Evolutionary conservation across 257 asterid genomes (phyloP).

Genomic region (Solanum bulbocastanum): DNA sequence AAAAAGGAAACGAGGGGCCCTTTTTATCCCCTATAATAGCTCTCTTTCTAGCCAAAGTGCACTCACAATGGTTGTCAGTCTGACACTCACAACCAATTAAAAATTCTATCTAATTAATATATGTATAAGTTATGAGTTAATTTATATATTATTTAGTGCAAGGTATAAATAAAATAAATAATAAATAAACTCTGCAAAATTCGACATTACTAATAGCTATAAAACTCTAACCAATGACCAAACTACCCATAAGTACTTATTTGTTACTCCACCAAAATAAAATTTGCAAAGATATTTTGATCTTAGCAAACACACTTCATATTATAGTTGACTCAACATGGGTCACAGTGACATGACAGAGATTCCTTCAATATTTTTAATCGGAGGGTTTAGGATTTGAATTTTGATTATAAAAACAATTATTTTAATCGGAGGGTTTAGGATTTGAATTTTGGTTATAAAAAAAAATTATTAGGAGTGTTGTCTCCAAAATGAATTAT

Average conservation of each 20-base stretch:
- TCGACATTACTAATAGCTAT: not conserved
- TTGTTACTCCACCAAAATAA: not conserved
- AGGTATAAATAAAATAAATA: not conserved
- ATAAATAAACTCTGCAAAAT: not conserved
- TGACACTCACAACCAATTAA: too few relatives aligned
- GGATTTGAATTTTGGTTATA: too few relatives aligned
- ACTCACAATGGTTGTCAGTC: not conserved
- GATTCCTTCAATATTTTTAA: too few relatives aligned
- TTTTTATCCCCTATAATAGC: not conserved
- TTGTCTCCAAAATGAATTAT: not conserved
- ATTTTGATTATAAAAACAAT: too few relatives aligned
- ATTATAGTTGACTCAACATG: not conserved
- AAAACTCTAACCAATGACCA: not conserved
- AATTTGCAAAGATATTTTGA: not conserved
- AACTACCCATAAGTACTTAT: not conserved
- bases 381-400: too few relatives aligned
- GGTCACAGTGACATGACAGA: not conserved
- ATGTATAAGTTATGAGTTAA: too few relatives aligned
- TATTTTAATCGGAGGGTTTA: too few relatives aligned
- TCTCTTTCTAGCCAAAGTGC: not conserved
- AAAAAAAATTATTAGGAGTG: not conserved
- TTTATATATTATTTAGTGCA: too few relatives aligned
- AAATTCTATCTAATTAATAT: too few relatives aligned
- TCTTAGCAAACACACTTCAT: not conserved
- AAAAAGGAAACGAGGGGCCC: not conserved